Percentiles rank a stretch among this genome's conserved stretches.
Conservation (phyloP, 163 green algal species). For the Scenedesmus sp. region DNA sequence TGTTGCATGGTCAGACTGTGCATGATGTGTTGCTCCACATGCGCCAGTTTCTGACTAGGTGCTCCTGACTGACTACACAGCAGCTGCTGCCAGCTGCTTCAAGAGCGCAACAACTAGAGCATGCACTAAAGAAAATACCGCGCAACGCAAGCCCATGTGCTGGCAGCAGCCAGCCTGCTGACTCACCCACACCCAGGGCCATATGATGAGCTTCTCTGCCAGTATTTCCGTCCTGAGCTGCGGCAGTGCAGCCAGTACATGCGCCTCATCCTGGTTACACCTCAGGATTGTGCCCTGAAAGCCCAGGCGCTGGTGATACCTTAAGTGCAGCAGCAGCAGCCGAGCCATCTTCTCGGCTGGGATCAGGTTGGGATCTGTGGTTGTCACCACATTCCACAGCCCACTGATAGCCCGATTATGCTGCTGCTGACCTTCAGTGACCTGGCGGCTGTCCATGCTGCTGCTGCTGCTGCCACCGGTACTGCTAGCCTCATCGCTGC, state of each 20-base stretch:
- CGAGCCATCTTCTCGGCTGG: not conserved
- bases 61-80: not conserved
- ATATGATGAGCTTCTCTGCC: slow-evolving; percentile 11
- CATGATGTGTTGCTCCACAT: not conserved
- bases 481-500: not conserved
- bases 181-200: slow-evolving; percentile 33
- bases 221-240: not conserved
- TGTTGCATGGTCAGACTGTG: too few species aligned
- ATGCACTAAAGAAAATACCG: not conserved
- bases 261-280: slow-evolving; percentile 9
- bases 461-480: not conserved
- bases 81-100: not conserved
- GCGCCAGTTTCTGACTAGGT: not conserved
- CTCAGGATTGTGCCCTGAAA: slow-evolving; percentile 32
- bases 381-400: slow-evolving; percentile 33
- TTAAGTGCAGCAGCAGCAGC: not conserved
- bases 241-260: not conserved
- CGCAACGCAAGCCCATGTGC: not conserved
- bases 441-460: not conserved
- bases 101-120: not conserved
- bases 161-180: not conserved
- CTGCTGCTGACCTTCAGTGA: not conserved
- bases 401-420: not conserved
- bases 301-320: slow-evolving; percentile 21
- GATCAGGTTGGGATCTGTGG: not conserved